Percentiles rank a stretch among this genome's conserved stretches.
Conservation (phyloP, 805 yeast genomes). For the Brettanomyces anomalus region DNA sequence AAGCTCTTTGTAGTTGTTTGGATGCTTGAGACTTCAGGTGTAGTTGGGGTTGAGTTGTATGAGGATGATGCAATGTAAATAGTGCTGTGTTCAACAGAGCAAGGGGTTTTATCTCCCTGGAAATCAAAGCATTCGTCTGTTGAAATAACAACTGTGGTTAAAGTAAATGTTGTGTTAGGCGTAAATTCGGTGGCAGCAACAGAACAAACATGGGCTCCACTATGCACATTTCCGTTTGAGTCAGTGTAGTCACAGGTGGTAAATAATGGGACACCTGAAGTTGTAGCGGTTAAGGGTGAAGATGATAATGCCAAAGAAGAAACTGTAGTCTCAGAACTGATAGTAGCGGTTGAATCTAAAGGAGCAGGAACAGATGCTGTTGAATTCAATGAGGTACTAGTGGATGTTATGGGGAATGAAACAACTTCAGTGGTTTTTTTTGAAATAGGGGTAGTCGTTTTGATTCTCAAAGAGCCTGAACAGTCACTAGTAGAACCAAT, state of each 20-base stretch:
- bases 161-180: background rate
- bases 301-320: no score
- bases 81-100: no score
- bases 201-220: background rate
- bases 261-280: no score
- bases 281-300: no score
- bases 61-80: no score
- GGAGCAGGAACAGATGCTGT: background rate
- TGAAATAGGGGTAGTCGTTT: constrained; percentile 2
- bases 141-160: constrained; percentile 1
- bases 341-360: background rate
- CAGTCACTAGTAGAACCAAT: background rate
- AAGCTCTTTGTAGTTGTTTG: no score
- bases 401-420: constrained; percentile 1
- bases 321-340: background rate
- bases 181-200: background rate
- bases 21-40: no score
- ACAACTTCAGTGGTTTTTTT: background rate
- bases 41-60: no score
- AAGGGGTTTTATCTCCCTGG: no score
- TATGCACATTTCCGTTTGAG: no score
- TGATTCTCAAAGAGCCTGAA: background rate
- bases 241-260: no score
- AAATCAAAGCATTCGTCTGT: no score
- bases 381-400: constrained; percentile 2